These are phyloP conservation scores for Trichophyton rubrum DNA, from an alignment of 2,329 filamentous ascomycete species.

Conservation along the genomic window DNA sequence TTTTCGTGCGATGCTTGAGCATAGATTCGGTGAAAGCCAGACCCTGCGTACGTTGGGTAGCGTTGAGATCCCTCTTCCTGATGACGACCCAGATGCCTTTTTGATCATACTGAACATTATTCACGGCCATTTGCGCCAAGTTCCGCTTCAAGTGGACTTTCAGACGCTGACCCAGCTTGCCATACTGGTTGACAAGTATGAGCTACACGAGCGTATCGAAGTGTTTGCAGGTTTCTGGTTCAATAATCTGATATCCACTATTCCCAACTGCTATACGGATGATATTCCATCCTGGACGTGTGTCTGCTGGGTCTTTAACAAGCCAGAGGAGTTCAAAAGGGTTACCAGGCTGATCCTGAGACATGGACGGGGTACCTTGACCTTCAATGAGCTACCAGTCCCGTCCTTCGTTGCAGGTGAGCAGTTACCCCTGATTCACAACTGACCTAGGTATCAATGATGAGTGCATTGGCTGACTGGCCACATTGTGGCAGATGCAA, in stretches of 20 bases:
- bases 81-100: constrained; percentile 22
- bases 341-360: constrained; percentile 12
- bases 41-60: constrained; percentile 8
- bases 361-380: constrained; percentile 9
- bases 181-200: constrained; percentile 15
- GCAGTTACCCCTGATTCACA: neutral
- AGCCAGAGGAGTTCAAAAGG: constrained; percentile 11
- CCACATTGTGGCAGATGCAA: constrained; percentile 7
- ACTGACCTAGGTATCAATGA: neutral
- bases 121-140: constrained; percentile 20
- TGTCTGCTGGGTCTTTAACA: constrained; percentile 14
- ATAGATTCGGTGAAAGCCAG: constrained; percentile 13
- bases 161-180: constrained; percentile 12
- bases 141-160: constrained; percentile 14
- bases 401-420: constrained; percentile 12
- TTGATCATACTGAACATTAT: constrained; percentile 21
- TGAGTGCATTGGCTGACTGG: too few relatives aligned
- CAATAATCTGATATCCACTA: constrained; percentile 10
- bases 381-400: constrained; percentile 11
- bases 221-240: constrained; percentile 15
- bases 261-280: constrained; percentile 11
- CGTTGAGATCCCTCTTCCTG: constrained; percentile 17
- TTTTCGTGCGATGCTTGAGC: constrained; percentile 15
- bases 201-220: constrained; percentile 12
- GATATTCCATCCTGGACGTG: constrained; percentile 13